Conservation (phyloP, 371 early-diverging fungal species). For the Blakeslea trispora region DNA sequence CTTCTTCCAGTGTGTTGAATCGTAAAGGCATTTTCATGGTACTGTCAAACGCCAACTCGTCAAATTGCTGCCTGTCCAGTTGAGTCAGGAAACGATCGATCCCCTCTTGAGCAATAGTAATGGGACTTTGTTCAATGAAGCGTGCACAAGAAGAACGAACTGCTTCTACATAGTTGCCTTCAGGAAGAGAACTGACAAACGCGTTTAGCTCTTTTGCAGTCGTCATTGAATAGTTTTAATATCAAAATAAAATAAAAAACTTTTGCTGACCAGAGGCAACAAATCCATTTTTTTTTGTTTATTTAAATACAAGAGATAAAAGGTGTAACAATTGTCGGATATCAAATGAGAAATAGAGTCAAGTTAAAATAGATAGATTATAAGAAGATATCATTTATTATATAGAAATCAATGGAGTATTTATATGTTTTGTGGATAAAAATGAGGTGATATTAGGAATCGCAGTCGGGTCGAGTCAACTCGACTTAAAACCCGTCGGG, state of each 20-base stretch:
- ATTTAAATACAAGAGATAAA: too few species aligned
- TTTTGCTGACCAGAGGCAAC: too few species aligned
- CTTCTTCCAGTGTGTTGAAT: slow-evolving; percentile 70
- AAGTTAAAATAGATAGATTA: too few species aligned
- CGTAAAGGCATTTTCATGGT: slow-evolving; percentile 70
- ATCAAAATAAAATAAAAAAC: neutral
- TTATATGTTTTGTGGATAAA: too few species aligned
- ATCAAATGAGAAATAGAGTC: too few species aligned
- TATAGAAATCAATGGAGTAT: too few species aligned
- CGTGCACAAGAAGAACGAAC: slow-evolving; percentile 40
- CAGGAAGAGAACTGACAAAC: slow-evolving; percentile 21
- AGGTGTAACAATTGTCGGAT: too few species aligned
- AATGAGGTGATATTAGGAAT: too few species aligned
- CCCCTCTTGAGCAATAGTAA: slow-evolving; percentile 34
- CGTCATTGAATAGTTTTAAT: neutral
- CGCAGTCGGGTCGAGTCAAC: too few species aligned
- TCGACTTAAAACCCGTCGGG: too few species aligned
- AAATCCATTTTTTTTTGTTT: too few species aligned
- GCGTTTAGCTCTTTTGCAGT: slow-evolving; percentile 11
- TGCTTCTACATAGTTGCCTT: slow-evolving; percentile 32
- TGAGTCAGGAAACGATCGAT: slow-evolving; percentile 27
- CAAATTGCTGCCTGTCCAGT: slow-evolving; percentile 35
- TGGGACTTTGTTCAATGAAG: slow-evolving; percentile 28
- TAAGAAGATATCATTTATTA: too few species aligned
- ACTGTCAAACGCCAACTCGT: slow-evolving; percentile 49